Base-by-base conservation (phyloP, 2,329 filamentous ascomycete genomes). In the Aspergillus costaricaensis region DNA sequence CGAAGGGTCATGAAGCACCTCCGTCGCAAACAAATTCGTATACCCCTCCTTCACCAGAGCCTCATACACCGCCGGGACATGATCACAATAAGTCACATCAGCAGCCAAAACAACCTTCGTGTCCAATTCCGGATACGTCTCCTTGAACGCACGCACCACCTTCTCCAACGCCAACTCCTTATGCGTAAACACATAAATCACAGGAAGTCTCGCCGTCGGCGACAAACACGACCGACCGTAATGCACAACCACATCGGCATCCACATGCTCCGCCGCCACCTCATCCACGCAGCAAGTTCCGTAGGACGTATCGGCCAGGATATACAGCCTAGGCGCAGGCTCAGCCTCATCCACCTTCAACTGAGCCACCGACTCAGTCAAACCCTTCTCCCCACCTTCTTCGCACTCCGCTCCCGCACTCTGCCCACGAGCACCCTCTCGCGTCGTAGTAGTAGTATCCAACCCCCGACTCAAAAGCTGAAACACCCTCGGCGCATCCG, bases 281-380 rank as follows among this genome's bases (percentile, higher is more conserved):
- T 99, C 95, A 71, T 99, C 95, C 17, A 98, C 93, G 71, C 95
- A 99, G 78, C 95, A 99, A 0, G 94, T 89, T 61, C 95, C 96
- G 77, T 98, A 99, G 2, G 94, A 97, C 2, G 95, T 98, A 76
- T 99, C 95, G 32, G 90, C 95, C 17, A 99, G 81, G 62, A 99
- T 93, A 68, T 91, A 96, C 55, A 98, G 82, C 47, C 77, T 79
- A 8, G 75, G 72, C 2, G 76, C 67, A 38, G 65, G 63, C 9
- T 72, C 67, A 9, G 58, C 59, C 19, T 70, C 66, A 15, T 65
- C 62, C 47, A 73, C 62, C 12, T 65, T 67, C 4, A 76, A 62
- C 39, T 68, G 68, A 48, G 70, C 67, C 27, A 72, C 66, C 14
- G 66, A 68, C 6, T 74, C 67, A 5, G 65, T 58, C 15, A 76